phyloP scores from a whole-genome alignment of 331 rosid species.

The Spiraea crenata region DNA sequence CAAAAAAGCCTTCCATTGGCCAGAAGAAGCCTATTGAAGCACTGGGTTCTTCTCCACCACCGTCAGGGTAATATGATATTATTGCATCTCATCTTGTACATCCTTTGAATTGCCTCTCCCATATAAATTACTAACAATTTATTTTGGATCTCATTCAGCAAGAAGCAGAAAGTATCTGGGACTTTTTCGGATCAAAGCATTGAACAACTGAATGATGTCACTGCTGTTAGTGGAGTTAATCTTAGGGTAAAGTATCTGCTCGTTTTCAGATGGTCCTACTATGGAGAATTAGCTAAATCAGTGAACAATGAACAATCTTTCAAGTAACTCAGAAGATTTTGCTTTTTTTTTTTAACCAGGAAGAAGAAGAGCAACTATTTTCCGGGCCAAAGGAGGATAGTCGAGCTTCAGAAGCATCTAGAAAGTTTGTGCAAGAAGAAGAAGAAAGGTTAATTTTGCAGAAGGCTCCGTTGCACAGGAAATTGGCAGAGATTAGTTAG shows the following conservation, averaged over 20 bases:
- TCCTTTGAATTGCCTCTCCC: conserved; percentile 22
- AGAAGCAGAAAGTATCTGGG: conserved; percentile 76
- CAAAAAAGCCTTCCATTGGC: conserved; percentile 61
- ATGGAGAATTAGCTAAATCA: not conserved
- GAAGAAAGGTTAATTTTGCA: conserved; percentile 85
- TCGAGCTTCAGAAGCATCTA: conserved; percentile 77
- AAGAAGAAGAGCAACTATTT: conserved; percentile 83
- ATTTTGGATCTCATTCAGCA: conserved; percentile 38
- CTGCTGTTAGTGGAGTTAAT: conserved; percentile 90
- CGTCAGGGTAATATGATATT: conserved; percentile 56
- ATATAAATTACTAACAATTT: conserved; percentile 18
- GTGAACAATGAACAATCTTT: conserved; percentile 4
- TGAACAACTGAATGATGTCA: conserved; percentile 80
- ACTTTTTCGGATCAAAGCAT: conserved; percentile 70
- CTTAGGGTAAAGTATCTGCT: conserved; percentile 52
- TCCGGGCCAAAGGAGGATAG: conserved; percentile 73
- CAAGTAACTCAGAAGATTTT: not conserved
- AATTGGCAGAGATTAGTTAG: conserved; percentile 73
- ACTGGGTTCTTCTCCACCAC: conserved; percentile 79
- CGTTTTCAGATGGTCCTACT: not conserved
- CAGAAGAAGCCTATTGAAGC: conserved; percentile 91
- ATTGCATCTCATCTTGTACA: conserved; percentile 14
- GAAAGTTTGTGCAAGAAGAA: conserved; percentile 79
- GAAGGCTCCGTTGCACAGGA: conserved; percentile 73
- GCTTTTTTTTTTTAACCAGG: conserved; percentile 37